Evolutionary conservation across 257 asterid species (phyloP), one percentile per base, ranked within the genome.

Genomic region (Scutellaria baicalensis): DNA sequence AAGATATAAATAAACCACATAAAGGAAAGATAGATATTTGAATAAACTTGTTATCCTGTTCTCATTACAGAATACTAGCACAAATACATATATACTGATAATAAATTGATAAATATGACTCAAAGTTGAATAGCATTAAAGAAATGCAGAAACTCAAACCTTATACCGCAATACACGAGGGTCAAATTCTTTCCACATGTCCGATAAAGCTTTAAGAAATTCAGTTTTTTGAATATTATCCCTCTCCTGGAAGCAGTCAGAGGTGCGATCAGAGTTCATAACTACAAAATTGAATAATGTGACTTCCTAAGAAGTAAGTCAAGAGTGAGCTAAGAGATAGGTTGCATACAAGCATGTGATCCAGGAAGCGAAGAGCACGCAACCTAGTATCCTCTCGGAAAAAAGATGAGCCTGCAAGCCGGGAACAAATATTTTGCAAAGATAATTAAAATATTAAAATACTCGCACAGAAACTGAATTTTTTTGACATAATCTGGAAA

Each of bases 351-450:
- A 94, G 97, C 88, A 94, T 48, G 84, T 94, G 99, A 73, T 94
- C 99, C 81, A 94, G 88, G 86, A 94, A 94, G 70, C 99, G 97
- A 78, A 94, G 99, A 67, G 97, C 97, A 39, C 99, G 99, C 86
- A 94, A 80, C 84, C 99, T 85, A 74, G 97, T 94, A 79, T 94
- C 99, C 66, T 92, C 87, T 6, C 96, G 91, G 73, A 89, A 94
- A 84, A 94, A 94, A 38, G 97, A 80, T 64, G 99, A 94, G 76
- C 95, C 99, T 94, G 93, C 80, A 84, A 78, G 54, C n/a, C 6
- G 36, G 64, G 27, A 67, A 74, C 31, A 60, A 9, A 51, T 45
- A 67, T 13, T 45, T 14, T 55, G 70, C n/a, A 35, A 71, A 45
- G 76, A 44, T 33, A 7, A 58, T 23, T 45, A 27, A 42, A 47